Conservation (phyloP, 331 rosid genomes). For the Pyrus hybrid region DNA sequence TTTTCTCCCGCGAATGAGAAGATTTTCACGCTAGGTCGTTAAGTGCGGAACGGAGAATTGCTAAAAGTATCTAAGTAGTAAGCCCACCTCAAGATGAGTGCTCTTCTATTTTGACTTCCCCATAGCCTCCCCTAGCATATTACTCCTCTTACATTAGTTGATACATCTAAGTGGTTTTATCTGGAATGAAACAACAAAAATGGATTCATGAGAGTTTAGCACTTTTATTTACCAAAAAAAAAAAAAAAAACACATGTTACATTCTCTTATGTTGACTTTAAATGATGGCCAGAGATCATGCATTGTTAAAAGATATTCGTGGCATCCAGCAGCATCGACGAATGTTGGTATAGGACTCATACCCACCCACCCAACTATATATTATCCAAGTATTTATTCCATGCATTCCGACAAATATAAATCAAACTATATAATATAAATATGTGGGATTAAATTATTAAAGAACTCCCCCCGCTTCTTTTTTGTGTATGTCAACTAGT, state of each 20-base stretch:
- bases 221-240: background rate
- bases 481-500: background rate
- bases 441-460: background rate
- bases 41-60: no score
- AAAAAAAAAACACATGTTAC: background rate
- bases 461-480: background rate
- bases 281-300: background rate
- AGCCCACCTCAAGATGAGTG: accelerated
- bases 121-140: no score
- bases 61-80: no score
- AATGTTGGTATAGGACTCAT: background rate
- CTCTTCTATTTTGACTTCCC: no score
- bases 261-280: background rate
- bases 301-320: background rate
- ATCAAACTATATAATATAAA: background rate
- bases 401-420: background rate
- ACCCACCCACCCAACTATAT: background rate
- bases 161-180: no score
- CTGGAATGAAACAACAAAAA: no score
- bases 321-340: background rate
- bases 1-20: no score
- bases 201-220: no score
- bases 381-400: background rate
- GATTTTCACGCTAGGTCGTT: no score
- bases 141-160: no score